Evolutionary conservation across 2,329 filamentous ascomycete genomes (phyloP).

Genomic region (Simplicillium sp.): DNA sequence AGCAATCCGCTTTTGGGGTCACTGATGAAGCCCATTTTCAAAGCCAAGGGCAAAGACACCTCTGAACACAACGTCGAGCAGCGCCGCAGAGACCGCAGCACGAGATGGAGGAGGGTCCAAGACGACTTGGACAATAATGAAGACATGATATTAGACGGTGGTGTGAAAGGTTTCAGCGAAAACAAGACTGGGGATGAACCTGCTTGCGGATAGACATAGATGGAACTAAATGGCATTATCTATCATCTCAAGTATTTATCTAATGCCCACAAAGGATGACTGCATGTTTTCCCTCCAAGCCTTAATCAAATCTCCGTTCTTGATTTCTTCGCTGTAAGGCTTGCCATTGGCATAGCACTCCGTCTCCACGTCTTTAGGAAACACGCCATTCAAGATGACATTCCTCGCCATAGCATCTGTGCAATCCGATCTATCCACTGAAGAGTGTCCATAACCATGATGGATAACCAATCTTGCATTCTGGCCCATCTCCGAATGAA

Average conservation of each 20-base stretch:
- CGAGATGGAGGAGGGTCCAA: constrained; percentile 50
- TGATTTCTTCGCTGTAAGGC: constrained; percentile 31
- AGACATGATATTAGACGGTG: constrained; percentile 47
- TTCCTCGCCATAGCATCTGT: constrained; percentile 29
- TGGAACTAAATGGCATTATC: too few relatives aligned
- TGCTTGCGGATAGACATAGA: not conserved
- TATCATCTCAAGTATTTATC: not conserved
- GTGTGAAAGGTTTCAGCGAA: constrained; percentile 31
- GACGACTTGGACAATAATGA: constrained; percentile 52
- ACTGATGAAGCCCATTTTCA: constrained; percentile 54
- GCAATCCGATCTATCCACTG: constrained; percentile 33
- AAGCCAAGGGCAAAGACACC: constrained; percentile 41
- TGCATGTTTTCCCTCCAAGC: too few relatives aligned
- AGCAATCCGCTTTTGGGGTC: constrained; percentile 58
- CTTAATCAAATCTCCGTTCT: not conserved
- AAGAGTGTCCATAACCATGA: constrained; percentile 39
- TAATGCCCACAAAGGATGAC: not conserved
- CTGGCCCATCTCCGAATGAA: constrained; percentile 33
- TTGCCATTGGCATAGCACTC: constrained; percentile 37
- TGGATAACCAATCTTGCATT: constrained; percentile 39
- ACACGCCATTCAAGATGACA: constrained; percentile 29
- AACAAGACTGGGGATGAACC: constrained; percentile 7
- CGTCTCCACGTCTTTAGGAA: constrained; percentile 32
- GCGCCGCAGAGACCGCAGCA: constrained; percentile 29
- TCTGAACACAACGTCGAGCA: constrained; percentile 23